A percentile compares a stretch with the other conserved stretches of the same genome.
Evolutionary conservation across 257 asterid species (phyloP).

Genomic region (Solanum dulcamara): DNA sequence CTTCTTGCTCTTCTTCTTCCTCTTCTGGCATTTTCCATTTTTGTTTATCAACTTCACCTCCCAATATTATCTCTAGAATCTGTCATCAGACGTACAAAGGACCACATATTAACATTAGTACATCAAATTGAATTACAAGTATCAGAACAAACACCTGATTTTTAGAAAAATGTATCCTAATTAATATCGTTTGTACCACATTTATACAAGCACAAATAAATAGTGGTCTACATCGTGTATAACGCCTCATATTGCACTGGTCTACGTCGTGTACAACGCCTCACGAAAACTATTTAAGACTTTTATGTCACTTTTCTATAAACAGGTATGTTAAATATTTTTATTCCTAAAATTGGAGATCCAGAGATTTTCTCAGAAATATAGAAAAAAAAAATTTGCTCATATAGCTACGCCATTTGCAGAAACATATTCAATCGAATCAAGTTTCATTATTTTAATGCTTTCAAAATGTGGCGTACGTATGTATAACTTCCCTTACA

Average conservation of each 20-base stretch:
- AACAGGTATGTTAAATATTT: no score
- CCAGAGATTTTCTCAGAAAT: no score
- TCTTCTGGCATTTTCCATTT: conserved; percentile 71
- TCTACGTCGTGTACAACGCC: neutral
- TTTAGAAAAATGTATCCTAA: neutral
- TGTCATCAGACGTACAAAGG: conserved; percentile 3
- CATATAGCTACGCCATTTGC: no score
- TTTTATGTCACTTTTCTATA: no score
- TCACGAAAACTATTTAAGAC: neutral
- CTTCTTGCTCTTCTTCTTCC: conserved; percentile 60
- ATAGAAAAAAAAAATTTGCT: no score
- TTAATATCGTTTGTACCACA: neutral
- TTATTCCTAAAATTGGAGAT: no score
- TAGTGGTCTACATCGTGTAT: neutral
- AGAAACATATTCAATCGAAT: no score
- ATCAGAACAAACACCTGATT: neutral
- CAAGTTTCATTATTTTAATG: no score
- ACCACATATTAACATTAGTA: neutral
- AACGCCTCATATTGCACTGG: neutral
- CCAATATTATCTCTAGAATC: conserved; percentile 56
- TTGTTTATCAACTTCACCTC: conserved; percentile 45
- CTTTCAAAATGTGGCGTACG: no score
- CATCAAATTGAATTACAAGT: neutral
- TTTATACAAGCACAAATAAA: neutral
- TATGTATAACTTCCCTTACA: no score